These are phyloP conservation scores for Solanum gandarillasii DNA, from an alignment of 257 asterid species.

Conservation along the genomic window DNA sequence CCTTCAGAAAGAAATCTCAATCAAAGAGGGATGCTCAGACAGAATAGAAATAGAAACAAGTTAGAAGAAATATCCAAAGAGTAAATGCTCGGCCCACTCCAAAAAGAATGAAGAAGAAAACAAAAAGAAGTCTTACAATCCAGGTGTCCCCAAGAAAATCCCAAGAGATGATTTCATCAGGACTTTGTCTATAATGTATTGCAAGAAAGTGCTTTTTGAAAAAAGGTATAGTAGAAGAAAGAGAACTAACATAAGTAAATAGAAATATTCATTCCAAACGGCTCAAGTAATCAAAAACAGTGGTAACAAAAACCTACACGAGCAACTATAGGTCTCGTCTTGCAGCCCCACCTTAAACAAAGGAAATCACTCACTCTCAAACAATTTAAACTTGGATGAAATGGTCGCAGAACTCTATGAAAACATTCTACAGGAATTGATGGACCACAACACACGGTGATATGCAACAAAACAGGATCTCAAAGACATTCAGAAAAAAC, in stretches of 20 bases:
- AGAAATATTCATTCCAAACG: neutral
- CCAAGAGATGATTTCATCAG: neutral
- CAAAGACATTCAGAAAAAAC: neutral
- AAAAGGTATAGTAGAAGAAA: neutral
- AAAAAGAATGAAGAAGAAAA: neutral
- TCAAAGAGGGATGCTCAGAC: neutral
- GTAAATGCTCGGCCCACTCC: neutral
- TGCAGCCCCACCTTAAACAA: neutral
- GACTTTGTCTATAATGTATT: neutral
- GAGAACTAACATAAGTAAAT: neutral
- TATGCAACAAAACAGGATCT: neutral
- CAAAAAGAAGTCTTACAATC: neutral
- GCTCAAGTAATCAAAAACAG: neutral
- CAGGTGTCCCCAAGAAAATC: neutral
- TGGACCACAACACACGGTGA: neutral
- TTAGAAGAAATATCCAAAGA: neutral
- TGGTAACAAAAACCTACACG: neutral
- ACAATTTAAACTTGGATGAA: neutral
- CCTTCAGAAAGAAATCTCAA: neutral
- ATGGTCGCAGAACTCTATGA: neutral
- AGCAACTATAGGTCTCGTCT: neutral
- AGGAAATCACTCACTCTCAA: neutral
- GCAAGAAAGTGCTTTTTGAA: neutral
- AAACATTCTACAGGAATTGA: neutral
- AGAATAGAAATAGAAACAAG: neutral